A percentile compares a stretch with the other conserved stretches of the same genome.
Evolutionary conservation across 2,329 filamentous ascomycete species (phyloP).

Genomic region (Phialophora tarda): DNA sequence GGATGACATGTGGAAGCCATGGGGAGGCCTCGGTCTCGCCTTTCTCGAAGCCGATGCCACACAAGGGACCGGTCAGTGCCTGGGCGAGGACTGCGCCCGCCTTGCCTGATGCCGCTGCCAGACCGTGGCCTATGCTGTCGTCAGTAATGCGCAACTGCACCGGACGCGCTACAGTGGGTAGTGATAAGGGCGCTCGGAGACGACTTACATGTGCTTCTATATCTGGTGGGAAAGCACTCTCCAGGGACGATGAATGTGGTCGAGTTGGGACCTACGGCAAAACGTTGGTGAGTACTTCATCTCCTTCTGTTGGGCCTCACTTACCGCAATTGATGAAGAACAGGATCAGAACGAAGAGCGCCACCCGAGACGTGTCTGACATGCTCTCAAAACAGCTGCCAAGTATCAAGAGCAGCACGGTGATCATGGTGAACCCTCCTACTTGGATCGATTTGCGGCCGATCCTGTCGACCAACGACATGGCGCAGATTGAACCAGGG

Average conservation of each 20-base stretch:
- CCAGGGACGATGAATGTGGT: slow-evolving; percentile 69
- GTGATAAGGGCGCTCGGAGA: not conserved
- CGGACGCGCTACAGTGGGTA: not conserved
- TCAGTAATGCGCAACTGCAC: not conserved
- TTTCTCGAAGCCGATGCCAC: slow-evolving; percentile 60
- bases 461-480: slow-evolving; percentile 72
- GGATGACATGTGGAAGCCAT: slow-evolving; percentile 74
- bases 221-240: slow-evolving; percentile 68
- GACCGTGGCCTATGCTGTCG: slow-evolving; percentile 55
- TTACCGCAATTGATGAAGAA: slow-evolving; percentile 68
- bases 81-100: slow-evolving; percentile 71
- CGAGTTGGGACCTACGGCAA: slow-evolving; percentile 59
- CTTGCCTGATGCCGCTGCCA: slow-evolving; percentile 70
- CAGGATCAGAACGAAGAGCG: slow-evolving; percentile 67
- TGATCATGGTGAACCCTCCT: slow-evolving; percentile 66
- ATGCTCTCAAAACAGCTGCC: slow-evolving; percentile 64
- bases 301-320: not conserved
- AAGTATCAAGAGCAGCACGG: slow-evolving; percentile 65
- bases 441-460: slow-evolving; percentile 79
- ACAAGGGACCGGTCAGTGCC: slow-evolving; percentile 66
- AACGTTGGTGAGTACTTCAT: not conserved
- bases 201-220: slow-evolving; percentile 58
- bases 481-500: slow-evolving; percentile 82
- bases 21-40: slow-evolving; percentile 59
- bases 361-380: slow-evolving; percentile 58